Percentiles rank a stretch among this genome's conserved stretches.
phyloP scores from a whole-genome alignment of 1,284 basidiomycete species.

The Ganoderma lucidum region DNA sequence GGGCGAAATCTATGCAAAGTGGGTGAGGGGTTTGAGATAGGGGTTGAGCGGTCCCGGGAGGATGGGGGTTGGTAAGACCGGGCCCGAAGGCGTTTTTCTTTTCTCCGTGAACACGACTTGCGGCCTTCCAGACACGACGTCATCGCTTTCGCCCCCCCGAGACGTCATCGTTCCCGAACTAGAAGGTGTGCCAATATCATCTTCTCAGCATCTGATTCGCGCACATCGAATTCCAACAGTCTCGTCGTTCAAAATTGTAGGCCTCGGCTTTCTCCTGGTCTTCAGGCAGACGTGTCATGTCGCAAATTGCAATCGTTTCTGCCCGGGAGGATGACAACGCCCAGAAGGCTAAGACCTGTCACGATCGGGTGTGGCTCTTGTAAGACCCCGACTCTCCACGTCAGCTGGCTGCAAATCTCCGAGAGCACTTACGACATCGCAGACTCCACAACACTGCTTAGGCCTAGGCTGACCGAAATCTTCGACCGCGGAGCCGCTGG shows the following conservation, averaged over 20 bases:
- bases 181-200: not conserved
- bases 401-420: not conserved
- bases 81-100: slow-evolving; percentile 1
- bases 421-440: not conserved
- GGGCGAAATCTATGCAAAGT: not conserved
- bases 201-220: not conserved
- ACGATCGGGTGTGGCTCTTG: not conserved
- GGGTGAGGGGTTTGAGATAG: not conserved
- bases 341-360: not conserved
- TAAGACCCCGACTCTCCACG: not conserved
- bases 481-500: not conserved
- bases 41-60: not conserved
- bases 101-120: not conserved
- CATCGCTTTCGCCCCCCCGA: not conserved
- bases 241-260: not conserved
- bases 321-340: not conserved
- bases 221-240: not conserved
- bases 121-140: slow-evolving; percentile 8
- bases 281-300: not conserved
- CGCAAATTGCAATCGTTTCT: not conserved
- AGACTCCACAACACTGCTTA: not conserved
- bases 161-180: slow-evolving; percentile 14
- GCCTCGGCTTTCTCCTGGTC: not conserved
- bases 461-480: not conserved
- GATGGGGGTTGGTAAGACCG: not conserved